A percentile compares a stretch with the other conserved stretches of the same genome.
Conservation (phyloP, 805 yeast species). For the Pichia paraexigua region DNA sequence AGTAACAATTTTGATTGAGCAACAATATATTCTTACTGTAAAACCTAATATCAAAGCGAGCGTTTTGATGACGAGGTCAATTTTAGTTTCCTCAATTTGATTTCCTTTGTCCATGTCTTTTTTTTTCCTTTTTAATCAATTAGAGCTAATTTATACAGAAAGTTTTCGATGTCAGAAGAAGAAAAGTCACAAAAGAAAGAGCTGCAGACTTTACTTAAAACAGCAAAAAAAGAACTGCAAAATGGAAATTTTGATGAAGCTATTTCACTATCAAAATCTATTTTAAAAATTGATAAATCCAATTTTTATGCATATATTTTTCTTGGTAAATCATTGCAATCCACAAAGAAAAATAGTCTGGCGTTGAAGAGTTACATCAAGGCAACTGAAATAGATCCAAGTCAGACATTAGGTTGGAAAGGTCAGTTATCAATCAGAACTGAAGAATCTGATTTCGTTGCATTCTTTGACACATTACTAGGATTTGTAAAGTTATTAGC, state of each 20-base stretch:
- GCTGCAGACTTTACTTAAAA: conserved; percentile 31
- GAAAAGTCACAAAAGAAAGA: conserved; percentile 1
- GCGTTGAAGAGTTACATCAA: conserved; percentile 38
- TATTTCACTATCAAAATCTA: conserved; percentile 16
- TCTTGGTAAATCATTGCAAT: conserved; percentile 60
- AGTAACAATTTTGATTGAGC: too few species aligned
- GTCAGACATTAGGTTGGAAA: conserved; percentile 67
- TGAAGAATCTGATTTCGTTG: conserved; percentile 29
- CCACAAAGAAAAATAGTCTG: conserved; percentile 29
- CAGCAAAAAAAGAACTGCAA: conserved; percentile 31
- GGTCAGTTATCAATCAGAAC: conserved; percentile 52
- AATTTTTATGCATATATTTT: conserved; percentile 64
- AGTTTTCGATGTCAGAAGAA: neutral
- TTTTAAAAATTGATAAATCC: conserved; percentile 45
- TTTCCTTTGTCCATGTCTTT: neutral
- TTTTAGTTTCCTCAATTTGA: neutral
- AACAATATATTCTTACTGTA: neutral
- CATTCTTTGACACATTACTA: conserved; percentile 42
- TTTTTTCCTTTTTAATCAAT: neutral
- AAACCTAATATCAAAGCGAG: neutral
- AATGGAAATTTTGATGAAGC: conserved; percentile 7
- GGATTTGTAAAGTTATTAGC: conserved; percentile 35
- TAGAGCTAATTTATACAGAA: neutral
- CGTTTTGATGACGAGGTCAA: neutral
- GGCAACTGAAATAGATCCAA: conserved; percentile 45